Conservation (phyloP, 75 land plant species). For the Chamaecyparis obtusa region DNA sequence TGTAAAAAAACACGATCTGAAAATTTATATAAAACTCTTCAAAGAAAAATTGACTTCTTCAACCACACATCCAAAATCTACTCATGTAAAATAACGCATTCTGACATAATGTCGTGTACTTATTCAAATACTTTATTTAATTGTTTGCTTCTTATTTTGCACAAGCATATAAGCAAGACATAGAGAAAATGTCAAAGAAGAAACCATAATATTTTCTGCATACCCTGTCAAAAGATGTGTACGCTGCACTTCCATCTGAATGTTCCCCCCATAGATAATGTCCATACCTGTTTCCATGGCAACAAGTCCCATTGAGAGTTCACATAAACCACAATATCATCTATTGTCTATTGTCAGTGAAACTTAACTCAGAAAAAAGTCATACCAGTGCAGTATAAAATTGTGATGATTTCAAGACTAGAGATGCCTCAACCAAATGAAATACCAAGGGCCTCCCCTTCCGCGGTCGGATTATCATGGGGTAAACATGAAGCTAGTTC, state of each 20-base stretch:
- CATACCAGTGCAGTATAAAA: neutral
- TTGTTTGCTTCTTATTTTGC: neutral
- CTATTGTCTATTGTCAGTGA: too few species aligned
- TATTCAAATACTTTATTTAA: neutral
- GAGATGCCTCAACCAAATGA: neutral
- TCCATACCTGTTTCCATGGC: slow-evolving; percentile 2
- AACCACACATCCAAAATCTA: neutral
- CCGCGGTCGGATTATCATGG: neutral
- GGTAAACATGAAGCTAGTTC: neutral
- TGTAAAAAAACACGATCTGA: neutral
- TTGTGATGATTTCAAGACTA: neutral
- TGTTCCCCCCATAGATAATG: neutral
- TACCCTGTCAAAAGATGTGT: neutral
- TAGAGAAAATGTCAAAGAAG: neutral
- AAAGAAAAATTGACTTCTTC: neutral
- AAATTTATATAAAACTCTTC: neutral
- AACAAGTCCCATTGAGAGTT: neutral
- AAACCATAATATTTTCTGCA: neutral
- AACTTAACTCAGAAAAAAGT: neutral
- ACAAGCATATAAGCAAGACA: neutral
- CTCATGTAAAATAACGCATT: neutral
- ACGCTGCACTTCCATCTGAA: neutral
- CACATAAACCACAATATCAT: neutral
- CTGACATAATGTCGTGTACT: neutral
- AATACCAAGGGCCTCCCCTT: neutral